These are phyloP conservation scores for Blastocystis sp. DNA, from an alignment of 352 stramenopile species.

Conservation along the genomic window DNA sequence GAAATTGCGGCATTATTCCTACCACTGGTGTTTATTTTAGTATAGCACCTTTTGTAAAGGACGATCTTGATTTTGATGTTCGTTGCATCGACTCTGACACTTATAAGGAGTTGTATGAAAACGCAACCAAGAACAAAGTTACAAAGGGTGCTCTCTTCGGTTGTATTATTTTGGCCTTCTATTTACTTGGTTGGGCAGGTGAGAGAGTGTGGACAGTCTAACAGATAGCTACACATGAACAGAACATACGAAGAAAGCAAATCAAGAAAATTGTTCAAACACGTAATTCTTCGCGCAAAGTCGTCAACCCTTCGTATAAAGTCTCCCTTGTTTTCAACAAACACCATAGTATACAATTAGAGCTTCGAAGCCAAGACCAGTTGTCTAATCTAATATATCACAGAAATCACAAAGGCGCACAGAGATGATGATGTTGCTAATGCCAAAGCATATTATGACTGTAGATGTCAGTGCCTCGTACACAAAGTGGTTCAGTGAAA, in stretches of 20 bases:
- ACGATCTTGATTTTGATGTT: slow-evolving; percentile 38
- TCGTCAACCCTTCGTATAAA: no score
- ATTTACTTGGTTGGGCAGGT: neutral
- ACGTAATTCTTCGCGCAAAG: neutral
- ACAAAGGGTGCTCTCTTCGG: neutral
- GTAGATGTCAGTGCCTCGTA: no score
- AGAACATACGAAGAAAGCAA: neutral
- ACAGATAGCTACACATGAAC: neutral
- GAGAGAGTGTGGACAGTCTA: neutral
- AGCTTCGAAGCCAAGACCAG: no score
- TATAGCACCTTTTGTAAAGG: neutral
- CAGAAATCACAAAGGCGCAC: no score
- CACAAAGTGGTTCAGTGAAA: no score
- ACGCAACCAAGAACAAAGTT: neutral
- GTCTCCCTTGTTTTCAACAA: no score
- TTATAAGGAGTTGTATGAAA: neutral
- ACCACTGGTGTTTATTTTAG: slow-evolving; percentile 42
- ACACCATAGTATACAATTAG: no score
- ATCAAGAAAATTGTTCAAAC: neutral
- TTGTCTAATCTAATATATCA: no score
- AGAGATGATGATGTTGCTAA: no score
- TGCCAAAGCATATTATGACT: no score
- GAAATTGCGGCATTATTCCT: slow-evolving; percentile 1
- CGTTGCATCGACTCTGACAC: neutral
- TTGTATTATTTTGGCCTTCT: neutral